These are phyloP conservation scores for Leccinum pellstonianum DNA, from an alignment of 768 basidiomycete genomes.

Conservation along the genomic window DNA sequence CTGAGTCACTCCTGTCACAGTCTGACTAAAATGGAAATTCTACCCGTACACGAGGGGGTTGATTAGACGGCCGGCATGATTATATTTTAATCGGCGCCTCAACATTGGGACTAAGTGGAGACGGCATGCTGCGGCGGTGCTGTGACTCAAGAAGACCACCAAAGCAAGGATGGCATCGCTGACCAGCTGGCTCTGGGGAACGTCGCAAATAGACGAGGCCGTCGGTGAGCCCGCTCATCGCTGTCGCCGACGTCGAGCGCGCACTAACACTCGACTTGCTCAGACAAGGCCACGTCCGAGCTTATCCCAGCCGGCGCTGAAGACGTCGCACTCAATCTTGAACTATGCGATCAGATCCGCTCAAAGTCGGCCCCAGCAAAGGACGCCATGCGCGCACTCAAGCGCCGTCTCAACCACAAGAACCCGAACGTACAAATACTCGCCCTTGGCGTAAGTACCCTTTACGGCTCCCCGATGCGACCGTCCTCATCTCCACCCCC, in stretches of 20 bases:
- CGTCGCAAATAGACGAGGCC: constrained; percentile 79
- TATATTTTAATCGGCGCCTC: constrained; percentile 20
- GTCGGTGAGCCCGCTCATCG: constrained; percentile 53
- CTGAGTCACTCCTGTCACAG: constrained; percentile 26
- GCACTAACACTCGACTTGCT: constrained; percentile 28
- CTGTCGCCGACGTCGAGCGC: constrained; percentile 7
- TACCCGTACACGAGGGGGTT: neutral
- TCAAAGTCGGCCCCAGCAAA: constrained; percentile 84
- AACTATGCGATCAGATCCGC: constrained; percentile 96
- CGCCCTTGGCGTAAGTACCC: constrained; percentile 69
- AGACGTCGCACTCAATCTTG: constrained; percentile 90
- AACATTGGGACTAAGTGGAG: constrained; percentile 17
- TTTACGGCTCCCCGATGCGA: neutral
- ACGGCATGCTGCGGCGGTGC: constrained; percentile 21
- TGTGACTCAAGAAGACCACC: constrained; percentile 12
- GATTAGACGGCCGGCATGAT: neutral
- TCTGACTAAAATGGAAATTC: neutral
- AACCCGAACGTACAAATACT: constrained; percentile 95
- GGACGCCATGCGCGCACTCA: constrained; percentile 85
- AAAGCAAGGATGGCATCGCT: constrained; percentile 51
- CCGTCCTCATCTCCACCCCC: constrained; percentile 8
- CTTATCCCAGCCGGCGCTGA: constrained; percentile 78
- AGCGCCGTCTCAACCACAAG: constrained; percentile 84
- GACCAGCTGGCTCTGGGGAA: constrained; percentile 76
- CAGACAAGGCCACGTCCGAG: constrained; percentile 95